Conservation (phyloP, 352 stramenopile genomes). For the Phytophthora macrochlamydospora region DNA sequence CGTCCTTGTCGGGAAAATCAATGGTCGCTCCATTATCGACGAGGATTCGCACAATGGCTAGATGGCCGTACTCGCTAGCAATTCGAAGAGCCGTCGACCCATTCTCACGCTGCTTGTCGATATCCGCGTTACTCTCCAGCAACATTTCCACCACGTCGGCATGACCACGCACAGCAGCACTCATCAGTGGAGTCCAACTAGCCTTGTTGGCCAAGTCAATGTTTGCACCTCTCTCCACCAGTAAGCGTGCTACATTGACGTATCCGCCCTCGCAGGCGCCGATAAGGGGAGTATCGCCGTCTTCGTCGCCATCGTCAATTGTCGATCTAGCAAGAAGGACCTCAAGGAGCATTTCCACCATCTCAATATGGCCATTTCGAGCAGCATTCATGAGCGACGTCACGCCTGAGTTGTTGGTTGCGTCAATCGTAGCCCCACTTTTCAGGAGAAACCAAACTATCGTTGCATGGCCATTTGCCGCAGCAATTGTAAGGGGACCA, state of each 20-base stretch:
- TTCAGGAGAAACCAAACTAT: too few species aligned
- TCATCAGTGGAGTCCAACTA: neutral
- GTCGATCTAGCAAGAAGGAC: too few species aligned
- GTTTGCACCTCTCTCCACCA: neutral
- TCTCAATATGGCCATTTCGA: too few species aligned
- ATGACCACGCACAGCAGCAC: neutral
- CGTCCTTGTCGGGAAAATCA: neutral
- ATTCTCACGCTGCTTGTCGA: neutral
- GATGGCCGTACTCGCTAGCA: neutral
- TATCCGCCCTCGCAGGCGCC: neutral
- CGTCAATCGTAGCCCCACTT: too few species aligned
- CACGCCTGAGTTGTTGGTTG: too few species aligned
- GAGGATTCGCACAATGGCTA: neutral
- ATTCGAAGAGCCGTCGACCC: neutral
- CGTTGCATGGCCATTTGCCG: too few species aligned
- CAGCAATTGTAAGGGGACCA: too few species aligned
- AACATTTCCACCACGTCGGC: neutral
- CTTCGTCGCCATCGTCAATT: too few species aligned
- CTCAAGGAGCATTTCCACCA: too few species aligned
- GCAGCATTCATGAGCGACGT: too few species aligned
- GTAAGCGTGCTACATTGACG: neutral
- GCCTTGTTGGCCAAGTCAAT: neutral
- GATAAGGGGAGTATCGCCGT: too few species aligned
- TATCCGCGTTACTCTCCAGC: neutral
- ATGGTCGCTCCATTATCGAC: neutral